phyloP scores from a whole-genome alignment of 2,329 filamentous ascomycete species.

The Aspergillus aculeatus region DNA sequence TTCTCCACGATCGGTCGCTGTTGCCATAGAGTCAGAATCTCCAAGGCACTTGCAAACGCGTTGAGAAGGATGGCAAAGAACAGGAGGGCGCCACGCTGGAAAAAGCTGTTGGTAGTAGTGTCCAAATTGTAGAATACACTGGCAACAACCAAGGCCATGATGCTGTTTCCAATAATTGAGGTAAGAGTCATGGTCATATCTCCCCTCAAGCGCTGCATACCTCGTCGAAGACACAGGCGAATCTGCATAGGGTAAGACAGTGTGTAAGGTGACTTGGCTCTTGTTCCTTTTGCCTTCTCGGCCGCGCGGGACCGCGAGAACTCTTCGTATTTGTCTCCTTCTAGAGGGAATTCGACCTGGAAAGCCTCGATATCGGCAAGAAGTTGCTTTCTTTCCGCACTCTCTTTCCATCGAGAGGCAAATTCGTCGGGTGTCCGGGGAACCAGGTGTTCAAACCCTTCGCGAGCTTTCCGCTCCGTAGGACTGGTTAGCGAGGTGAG shows the following conservation, averaged over 20 bases:
- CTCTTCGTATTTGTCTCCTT: conserved; percentile 33
- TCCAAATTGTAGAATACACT: conserved; percentile 76
- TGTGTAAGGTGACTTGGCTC: conserved; percentile 74
- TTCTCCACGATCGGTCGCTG: conserved; percentile 93
- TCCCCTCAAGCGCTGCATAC: conserved; percentile 69
- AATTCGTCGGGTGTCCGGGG: conserved; percentile 71
- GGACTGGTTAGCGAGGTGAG: conserved; percentile 68
- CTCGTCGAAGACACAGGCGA: conserved; percentile 73
- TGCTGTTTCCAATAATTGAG: conserved; percentile 64
- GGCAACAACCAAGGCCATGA: conserved; percentile 72
- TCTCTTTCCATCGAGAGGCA: conserved; percentile 54
- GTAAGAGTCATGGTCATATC: conserved; percentile 66
- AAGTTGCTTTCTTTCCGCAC: conserved; percentile 44
- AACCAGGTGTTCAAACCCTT: conserved; percentile 60
- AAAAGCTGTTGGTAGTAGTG: conserved; percentile 68
- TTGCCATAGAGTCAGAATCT: conserved; percentile 80
- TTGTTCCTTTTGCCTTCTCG: conserved; percentile 45
- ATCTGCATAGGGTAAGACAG: conserved; percentile 75
- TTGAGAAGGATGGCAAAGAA: conserved; percentile 87
- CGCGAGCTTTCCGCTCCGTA: conserved; percentile 53
- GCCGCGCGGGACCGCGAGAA: conserved; percentile 40
- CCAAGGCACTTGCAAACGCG: conserved; percentile 72
- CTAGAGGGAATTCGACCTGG: conserved; percentile 36
- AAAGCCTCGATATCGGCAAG: conserved; percentile 43
- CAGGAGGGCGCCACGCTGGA: conserved; percentile 70